These are phyloP conservation scores for Areca catechu DNA, from an alignment of 176 grass and related monocot genomes.

Conservation along the genomic window DNA sequence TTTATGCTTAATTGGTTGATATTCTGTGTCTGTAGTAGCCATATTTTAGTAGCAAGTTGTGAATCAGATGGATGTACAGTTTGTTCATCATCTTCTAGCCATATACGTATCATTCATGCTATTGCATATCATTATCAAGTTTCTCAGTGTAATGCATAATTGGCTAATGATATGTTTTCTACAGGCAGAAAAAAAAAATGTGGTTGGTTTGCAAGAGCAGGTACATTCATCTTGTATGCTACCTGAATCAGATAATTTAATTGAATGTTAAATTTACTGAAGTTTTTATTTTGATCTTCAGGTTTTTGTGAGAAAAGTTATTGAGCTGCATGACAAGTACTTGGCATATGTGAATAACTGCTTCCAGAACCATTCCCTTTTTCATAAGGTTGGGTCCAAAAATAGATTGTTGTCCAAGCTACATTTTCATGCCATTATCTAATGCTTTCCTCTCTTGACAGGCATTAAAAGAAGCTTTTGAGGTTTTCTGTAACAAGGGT, in stretches of 20 bases:
- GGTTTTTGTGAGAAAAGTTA: constrained; percentile 95
- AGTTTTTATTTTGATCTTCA: constrained; percentile 22
- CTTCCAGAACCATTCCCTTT: constrained; percentile 91
- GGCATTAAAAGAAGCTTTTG: constrained; percentile 96
- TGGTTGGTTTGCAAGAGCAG: constrained; percentile 86
- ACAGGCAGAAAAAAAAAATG: constrained; percentile 82
- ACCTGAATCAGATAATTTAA: background rate
- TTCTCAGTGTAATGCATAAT: too few species aligned
- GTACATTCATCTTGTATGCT: constrained; percentile 20
- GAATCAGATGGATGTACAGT: too few species aligned
- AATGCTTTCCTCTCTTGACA: constrained; percentile 11
- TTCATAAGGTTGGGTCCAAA: constrained; percentile 62
- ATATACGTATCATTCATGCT: too few species aligned
- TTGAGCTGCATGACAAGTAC: constrained; percentile 95
- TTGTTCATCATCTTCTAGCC: too few species aligned
- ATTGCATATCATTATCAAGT: too few species aligned
- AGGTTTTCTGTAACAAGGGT: constrained; percentile 95
- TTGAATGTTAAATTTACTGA: constrained; percentile 1
- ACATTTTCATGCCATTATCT: background rate
- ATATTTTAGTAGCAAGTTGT: too few species aligned
- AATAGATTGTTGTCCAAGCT: background rate
- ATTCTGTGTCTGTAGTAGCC: too few species aligned
- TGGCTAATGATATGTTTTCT: constrained; percentile 2
- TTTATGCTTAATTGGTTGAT: too few species aligned
- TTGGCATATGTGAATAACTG: constrained; percentile 78